These are phyloP conservation scores for Aspergillus saccharolyticus DNA, from an alignment of 495 filamentous ascomycete species.

Conservation along the genomic window DNA sequence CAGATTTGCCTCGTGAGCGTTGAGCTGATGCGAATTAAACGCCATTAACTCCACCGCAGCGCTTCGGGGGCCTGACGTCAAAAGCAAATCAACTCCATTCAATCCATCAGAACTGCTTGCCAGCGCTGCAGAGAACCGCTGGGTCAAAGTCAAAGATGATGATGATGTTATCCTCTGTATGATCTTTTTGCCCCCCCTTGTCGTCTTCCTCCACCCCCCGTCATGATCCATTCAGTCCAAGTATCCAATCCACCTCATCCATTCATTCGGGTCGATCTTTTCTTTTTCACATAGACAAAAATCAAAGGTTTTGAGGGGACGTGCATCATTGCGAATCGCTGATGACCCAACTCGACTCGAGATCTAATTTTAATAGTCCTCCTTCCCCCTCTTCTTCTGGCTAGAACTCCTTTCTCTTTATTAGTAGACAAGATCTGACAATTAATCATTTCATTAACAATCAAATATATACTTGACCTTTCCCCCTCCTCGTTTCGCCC, in stretches of 20 bases:
- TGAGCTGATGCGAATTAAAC: not conserved
- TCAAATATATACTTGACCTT: not conserved
- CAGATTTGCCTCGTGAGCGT: not conserved
- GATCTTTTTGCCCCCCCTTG: not conserved
- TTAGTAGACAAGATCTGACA: not conserved
- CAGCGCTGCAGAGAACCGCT: not conserved
- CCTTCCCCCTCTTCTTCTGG: not conserved
- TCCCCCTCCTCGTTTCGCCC: not conserved
- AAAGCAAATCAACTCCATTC: not conserved
- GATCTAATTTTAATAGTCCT: conserved; percentile 1
- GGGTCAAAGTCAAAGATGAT: not conserved
- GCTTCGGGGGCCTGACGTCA: not conserved
- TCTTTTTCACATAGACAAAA: not conserved
- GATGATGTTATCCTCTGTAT: not conserved
- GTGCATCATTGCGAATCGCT: not conserved
- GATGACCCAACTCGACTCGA: not conserved
- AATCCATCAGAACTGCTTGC: not conserved
- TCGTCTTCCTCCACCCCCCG: no score
- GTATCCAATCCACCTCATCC: not conserved
- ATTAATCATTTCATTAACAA: not conserved
- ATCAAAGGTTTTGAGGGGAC: not conserved
- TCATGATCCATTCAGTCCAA: not conserved
- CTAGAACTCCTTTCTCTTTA: not conserved
- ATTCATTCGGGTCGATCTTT: not conserved
- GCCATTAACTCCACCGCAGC: not conserved